Base-by-base conservation (phyloP, 257 asterid species). In the Verbena officinalis region DNA sequence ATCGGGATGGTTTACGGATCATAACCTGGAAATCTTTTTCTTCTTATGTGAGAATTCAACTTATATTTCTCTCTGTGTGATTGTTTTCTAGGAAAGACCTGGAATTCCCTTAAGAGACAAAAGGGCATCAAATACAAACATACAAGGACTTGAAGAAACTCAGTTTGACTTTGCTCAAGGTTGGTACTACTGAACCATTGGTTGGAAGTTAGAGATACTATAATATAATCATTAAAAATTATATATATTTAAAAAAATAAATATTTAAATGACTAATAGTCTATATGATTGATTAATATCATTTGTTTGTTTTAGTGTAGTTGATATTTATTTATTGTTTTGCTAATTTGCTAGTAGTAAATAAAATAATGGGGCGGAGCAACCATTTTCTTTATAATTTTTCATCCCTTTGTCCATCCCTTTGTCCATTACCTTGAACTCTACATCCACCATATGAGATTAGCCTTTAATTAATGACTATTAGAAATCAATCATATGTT, bases 341-440 rank as follows among this genome's bases (percentile, higher is more conserved):
- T n/a, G n/a, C n/a, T n/a, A n/a, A n/a, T n/a, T n/a, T n/a, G n/a
- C n/a, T n/a, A n/a, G n/a, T n/a, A n/a, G n/a, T n/a, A n/a, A n/a
- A n/a, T 60, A 50, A 68, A 81, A 69, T 76, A 67, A 74, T 46
- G 73, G 78, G 83, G 84, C 76, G 88, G 94, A 81, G 81, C 84
- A 59, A 59, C 82, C 89, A 65, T 80, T 62, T 67, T 45, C 39
- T 55, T n/a, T 66, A 62, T 73, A 68, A 33, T 60, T 67, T 64
- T 68, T 67, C 72, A 67, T 70, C 38, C 50, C 55, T 80, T 76
- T 74, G 86, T 79, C 87, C 66, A 55, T 75, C 66, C 63, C 75
- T 51, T 84, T 86, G 93, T 81, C 93, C 60, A 48, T 73, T 81
- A 59, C 83, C 75, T 51, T 55, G 61, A 64, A 57, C 14, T 80